Percentiles rank a stretch among this genome's conserved stretches.
These are phyloP conservation scores for Hemileccinum impolitum DNA, from an alignment of 768 basidiomycete genomes.

Conservation along the genomic window DNA sequence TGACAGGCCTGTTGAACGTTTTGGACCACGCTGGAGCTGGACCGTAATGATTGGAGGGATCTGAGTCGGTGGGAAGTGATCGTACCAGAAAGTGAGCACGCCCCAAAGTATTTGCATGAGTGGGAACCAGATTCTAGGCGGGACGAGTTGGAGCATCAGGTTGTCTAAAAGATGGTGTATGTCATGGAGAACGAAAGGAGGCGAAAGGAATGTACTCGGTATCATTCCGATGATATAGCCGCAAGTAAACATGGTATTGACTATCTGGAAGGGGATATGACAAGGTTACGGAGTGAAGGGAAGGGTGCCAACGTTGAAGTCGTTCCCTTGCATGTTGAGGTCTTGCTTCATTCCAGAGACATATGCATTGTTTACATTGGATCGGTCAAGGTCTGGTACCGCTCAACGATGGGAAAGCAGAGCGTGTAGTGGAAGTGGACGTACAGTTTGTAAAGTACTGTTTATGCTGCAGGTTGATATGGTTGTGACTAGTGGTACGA, in stretches of 20 bases:
- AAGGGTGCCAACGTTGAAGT: conserved; percentile 48
- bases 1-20: conserved; percentile 51
- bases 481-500: background rate
- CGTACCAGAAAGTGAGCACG: conserved; percentile 59
- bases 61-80: background rate
- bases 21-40: conserved; percentile 53
- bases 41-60: background rate
- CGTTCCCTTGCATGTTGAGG: conserved; percentile 57
- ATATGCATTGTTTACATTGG: conserved; percentile 70
- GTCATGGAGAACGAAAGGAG: background rate
- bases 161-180: conserved; percentile 44
- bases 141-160: conserved; percentile 58
- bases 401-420: background rate
- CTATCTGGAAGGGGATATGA: conserved; percentile 38
- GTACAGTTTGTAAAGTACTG: conserved; percentile 68
- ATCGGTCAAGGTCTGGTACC: conserved; percentile 56
- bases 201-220: conserved; percentile 42
- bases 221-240: conserved; percentile 77
- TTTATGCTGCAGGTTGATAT: too few relatives aligned
- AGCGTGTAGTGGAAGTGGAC: conserved; percentile 6
- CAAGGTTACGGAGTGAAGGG: background rate
- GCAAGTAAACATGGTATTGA: conserved; percentile 70
- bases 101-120: conserved; percentile 64
- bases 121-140: conserved; percentile 67
- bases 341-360: conserved; percentile 80